A percentile compares a stretch with the other conserved stretches of the same genome.
phyloP scores from a whole-genome alignment of 2,329 filamentous ascomycete species.

The Paracoccidioides brasiliensis region DNA sequence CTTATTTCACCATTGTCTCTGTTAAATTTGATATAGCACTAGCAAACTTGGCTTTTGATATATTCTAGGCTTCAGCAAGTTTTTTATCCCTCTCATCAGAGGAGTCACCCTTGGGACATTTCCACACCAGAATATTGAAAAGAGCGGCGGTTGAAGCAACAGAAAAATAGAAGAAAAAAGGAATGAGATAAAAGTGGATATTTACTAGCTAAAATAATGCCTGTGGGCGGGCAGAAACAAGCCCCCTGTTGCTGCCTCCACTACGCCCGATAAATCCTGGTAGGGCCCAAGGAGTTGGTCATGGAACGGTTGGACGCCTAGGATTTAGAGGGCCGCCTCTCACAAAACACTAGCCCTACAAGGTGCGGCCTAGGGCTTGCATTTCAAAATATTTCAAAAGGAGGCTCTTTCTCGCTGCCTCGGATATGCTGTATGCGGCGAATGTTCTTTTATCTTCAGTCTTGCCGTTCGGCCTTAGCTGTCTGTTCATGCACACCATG shows the following conservation, averaged over 20 bases:
- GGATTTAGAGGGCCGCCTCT: background rate
- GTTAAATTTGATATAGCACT: background rate
- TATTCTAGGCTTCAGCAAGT: background rate
- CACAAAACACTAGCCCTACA: background rate
- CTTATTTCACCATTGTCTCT: background rate
- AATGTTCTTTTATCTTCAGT: background rate
- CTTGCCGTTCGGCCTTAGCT: background rate
- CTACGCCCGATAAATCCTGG: background rate
- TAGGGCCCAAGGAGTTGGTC: background rate
- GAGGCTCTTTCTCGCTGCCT: background rate
- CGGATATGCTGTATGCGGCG: background rate
- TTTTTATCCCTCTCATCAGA: background rate
- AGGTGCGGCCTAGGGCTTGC: background rate
- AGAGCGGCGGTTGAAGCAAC: background rate
- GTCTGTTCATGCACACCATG: background rate
- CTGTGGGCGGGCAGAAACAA: background rate
- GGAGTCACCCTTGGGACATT: background rate
- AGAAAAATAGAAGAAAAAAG: background rate
- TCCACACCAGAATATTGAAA: background rate
- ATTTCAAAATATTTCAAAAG: background rate
- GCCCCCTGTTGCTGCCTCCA: too few relatives aligned
- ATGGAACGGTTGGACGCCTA: background rate
- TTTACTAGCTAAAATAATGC: background rate
- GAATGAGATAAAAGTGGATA: conserved; percentile 4
- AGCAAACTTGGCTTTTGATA: background rate